Conservation (phyloP, 2,329 filamentous ascomycete species). For the Balansia obtecta region DNA sequence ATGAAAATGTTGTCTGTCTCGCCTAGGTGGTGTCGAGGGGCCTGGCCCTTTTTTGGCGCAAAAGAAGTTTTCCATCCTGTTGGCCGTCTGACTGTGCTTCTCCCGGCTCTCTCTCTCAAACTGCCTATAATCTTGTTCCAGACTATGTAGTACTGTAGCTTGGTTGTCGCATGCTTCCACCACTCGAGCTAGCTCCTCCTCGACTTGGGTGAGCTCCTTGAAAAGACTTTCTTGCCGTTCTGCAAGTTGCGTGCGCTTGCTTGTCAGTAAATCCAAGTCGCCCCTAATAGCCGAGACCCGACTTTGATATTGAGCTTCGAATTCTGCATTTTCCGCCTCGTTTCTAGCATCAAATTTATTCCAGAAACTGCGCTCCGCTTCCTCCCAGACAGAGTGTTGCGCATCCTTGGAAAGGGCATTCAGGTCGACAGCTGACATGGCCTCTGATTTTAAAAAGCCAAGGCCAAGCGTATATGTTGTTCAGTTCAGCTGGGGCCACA, state of each 20-base stretch:
- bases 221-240: constrained; percentile 17
- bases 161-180: constrained; percentile 19
- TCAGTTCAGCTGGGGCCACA: too few relatives aligned
- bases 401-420: constrained; percentile 19
- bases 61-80: constrained; percentile 23
- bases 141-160: constrained; percentile 19
- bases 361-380: constrained; percentile 25
- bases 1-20: constrained; percentile 9
- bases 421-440: constrained; percentile 14
- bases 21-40: constrained; percentile 7
- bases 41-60: constrained; percentile 17
- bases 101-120: constrained; percentile 17
- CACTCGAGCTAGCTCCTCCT: constrained; percentile 24
- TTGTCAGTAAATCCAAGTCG: constrained; percentile 17
- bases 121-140: constrained; percentile 21
- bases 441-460: not conserved
- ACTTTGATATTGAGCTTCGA: constrained; percentile 15
- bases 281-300: constrained; percentile 15
- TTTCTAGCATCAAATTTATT: constrained; percentile 14
- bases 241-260: constrained; percentile 15
- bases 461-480: not conserved
- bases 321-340: constrained; percentile 11
- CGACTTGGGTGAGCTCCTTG: constrained; percentile 21
- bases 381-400: constrained; percentile 21
- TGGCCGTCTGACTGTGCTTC: constrained; percentile 15